Percentiles rank a stretch among this genome's conserved stretches.
phyloP scores from a whole-genome alignment of 2,329 filamentous ascomycete species.

The Pezicula radicicola region DNA sequence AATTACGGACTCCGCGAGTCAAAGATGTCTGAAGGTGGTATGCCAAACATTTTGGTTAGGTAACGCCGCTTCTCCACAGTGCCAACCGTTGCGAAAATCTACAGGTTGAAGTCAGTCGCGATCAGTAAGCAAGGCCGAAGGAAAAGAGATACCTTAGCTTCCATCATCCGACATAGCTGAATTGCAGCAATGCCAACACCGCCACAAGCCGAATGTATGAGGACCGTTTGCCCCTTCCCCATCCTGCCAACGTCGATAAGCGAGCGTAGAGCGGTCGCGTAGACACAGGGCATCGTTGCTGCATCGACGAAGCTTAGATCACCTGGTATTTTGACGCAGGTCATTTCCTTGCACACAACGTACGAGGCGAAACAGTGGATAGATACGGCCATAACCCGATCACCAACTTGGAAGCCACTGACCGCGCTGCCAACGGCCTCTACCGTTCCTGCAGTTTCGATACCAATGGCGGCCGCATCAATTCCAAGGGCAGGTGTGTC shows the following conservation, averaged over 20 bases:
- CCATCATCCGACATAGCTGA: conserved; percentile 20
- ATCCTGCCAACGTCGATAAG: no score
- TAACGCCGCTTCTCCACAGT: conserved; percentile 14
- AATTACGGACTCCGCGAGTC: conserved; percentile 26
- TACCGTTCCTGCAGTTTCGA: conserved; percentile 22
- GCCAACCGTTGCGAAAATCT: conserved; percentile 24
- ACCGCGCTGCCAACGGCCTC: conserved; percentile 16
- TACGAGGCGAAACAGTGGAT: neutral
- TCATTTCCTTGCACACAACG: neutral
- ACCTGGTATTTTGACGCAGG: conserved; percentile 20
- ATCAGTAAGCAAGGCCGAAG: no score
- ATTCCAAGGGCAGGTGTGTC: conserved; percentile 7
- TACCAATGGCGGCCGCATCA: conserved; percentile 15
- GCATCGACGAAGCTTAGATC: no score
- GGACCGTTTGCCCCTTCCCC: conserved; percentile 20
- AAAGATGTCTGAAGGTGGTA: conserved; percentile 25
- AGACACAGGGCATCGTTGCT: no score
- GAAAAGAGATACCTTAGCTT: no score
- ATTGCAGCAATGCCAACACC: conserved; percentile 30
- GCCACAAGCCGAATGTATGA: conserved; percentile 30
- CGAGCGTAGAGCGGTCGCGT: no score
- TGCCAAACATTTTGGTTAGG: conserved; percentile 19
- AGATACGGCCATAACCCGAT: conserved; percentile 16
- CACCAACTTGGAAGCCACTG: conserved; percentile 16
- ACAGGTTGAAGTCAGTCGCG: no score